phyloP scores from a whole-genome alignment of 305 asterid genomes.

The Solanum aculeatissimum region DNA sequence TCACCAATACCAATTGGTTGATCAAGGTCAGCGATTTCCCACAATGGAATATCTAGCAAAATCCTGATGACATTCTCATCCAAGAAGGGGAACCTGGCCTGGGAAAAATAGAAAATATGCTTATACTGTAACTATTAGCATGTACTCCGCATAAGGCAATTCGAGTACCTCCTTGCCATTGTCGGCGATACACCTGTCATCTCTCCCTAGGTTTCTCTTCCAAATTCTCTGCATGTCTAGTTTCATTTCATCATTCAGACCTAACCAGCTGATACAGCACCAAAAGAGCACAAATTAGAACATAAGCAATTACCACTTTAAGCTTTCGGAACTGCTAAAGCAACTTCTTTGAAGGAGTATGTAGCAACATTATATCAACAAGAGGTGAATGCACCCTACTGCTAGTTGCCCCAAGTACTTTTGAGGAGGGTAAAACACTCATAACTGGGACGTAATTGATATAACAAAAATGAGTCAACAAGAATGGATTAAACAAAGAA shows the following conservation, averaged over 20 bases:
- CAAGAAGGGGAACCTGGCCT: conserved; percentile 94
- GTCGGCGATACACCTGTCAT: conserved; percentile 90
- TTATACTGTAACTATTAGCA: not conserved
- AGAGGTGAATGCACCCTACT: not conserved
- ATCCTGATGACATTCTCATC: conserved; percentile 83
- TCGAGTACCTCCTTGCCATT: conserved; percentile 75
- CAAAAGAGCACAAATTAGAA: not conserved
- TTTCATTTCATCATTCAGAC: conserved; percentile 84
- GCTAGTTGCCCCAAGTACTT: not conserved
- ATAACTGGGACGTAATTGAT: not conserved
- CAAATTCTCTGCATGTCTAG: conserved; percentile 94
- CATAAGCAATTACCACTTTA: not conserved
- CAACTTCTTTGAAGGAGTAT: not conserved
- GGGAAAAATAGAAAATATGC: not conserved
- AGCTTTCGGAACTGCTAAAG: not conserved
- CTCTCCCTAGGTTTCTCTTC: conserved; percentile 98
- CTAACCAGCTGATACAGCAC: conserved; percentile 55
- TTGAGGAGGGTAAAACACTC: not conserved
- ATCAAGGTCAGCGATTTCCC: conserved; percentile 88
- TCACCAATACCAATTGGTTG: conserved; percentile 89
- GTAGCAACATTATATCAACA: not conserved
- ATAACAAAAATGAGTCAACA: not conserved
- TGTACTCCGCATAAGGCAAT: not conserved
- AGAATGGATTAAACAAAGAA: not conserved
- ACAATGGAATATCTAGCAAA: conserved; percentile 74